Evolutionary conservation across 2,329 filamentous ascomycete genomes (phyloP).

Genomic region (Mariannaea sp.): DNA sequence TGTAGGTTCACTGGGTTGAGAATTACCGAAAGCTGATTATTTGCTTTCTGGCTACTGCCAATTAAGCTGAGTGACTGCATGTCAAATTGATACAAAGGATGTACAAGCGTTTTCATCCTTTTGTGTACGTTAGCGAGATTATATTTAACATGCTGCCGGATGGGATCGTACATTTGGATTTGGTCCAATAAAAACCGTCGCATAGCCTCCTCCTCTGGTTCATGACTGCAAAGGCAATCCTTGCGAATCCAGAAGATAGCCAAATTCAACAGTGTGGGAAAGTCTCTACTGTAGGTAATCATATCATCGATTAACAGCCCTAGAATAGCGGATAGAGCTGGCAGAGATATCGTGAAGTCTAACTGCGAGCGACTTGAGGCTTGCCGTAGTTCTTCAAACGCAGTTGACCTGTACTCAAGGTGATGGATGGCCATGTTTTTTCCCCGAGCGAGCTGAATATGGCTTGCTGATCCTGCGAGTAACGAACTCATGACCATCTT

Average conservation of each 20-base stretch:
- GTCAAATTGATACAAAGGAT: constrained; percentile 3
- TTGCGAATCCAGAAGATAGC: constrained; percentile 4
- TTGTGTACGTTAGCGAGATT: not conserved
- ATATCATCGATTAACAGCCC: constrained; percentile 4
- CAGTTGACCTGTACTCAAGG: not conserved
- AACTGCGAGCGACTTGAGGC: not conserved
- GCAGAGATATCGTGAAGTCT: not conserved
- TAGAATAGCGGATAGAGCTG: not conserved
- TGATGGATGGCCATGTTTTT: constrained; percentile 2
- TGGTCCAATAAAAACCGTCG: constrained; percentile 1
- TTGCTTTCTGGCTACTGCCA: not conserved
- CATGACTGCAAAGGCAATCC: constrained; percentile 1
- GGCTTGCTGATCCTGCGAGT: not conserved
- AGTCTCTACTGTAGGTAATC: constrained; percentile 6
- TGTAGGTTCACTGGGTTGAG: not conserved
- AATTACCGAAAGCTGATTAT: not conserved
- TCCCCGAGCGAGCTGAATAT: not conserved
- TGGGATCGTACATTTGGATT: not conserved
- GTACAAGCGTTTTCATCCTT: constrained; percentile 6
- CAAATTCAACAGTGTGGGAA: not conserved
- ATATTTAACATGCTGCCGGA: not conserved
- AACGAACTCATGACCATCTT: constrained; percentile 1
- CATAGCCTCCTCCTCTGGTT: constrained; percentile 4
- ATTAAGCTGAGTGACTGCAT: not conserved
- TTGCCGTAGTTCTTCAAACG: constrained; percentile 1